Evolutionary conservation across 2,329 filamentous ascomycete genomes (phyloP).

Genomic region (Fulvia fulva): DNA sequence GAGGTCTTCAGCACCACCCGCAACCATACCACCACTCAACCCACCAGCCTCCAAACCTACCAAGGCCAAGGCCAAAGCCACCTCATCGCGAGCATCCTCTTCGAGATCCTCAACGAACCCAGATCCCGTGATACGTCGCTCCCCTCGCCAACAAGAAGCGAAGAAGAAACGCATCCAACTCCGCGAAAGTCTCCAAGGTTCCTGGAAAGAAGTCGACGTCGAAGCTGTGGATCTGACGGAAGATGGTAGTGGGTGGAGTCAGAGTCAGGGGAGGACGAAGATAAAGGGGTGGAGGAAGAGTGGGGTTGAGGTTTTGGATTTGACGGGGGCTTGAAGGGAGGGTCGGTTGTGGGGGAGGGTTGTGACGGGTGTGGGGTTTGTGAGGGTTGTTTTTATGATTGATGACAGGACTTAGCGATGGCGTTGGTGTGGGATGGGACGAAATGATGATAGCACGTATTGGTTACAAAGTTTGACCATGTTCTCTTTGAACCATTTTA

Average conservation of each 20-base stretch:
- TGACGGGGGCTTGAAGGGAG: slow-evolving; percentile 5
- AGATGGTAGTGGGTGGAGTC: slow-evolving; percentile 23
- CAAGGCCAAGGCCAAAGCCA: not conserved
- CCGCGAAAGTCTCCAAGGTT: slow-evolving; percentile 31
- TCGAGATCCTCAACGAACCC: slow-evolving; percentile 6
- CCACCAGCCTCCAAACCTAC: not conserved
- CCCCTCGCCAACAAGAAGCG: slow-evolving; percentile 4
- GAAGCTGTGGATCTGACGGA: slow-evolving; percentile 29
- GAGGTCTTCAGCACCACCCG: not conserved
- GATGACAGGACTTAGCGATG: too few species aligned
- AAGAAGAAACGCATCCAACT: slow-evolving; percentile 27
- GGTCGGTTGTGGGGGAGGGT: too few species aligned
- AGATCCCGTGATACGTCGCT: slow-evolving; percentile 7
- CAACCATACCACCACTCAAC: not conserved
- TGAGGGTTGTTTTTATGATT: too few species aligned
- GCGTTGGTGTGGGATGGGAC: too few species aligned
- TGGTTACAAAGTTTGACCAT: too few species aligned
- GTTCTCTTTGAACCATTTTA: too few species aligned
- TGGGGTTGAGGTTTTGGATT: slow-evolving; percentile 34
- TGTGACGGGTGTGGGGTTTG: too few species aligned
- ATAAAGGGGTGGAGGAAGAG: slow-evolving; percentile 29
- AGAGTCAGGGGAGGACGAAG: slow-evolving; percentile 13
- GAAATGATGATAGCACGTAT: too few species aligned
- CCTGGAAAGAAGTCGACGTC: slow-evolving; percentile 32
- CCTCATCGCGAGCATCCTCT: not conserved